phyloP scores from a whole-genome alignment of 768 basidiomycete genomes.

The Naematelia encephala region DNA sequence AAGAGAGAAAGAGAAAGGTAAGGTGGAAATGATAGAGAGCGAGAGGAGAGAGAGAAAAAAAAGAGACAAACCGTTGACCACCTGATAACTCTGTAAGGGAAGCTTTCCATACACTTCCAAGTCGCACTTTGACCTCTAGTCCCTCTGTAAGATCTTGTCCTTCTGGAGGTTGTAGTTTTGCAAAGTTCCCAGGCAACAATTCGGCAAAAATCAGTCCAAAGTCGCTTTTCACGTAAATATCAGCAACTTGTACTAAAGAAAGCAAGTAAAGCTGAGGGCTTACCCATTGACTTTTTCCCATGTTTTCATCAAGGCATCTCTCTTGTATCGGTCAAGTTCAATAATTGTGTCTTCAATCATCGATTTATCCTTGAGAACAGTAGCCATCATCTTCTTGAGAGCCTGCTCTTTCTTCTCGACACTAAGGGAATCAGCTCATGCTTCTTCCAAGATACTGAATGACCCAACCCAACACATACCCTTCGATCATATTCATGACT shows the following conservation, averaged over 20 bases:
- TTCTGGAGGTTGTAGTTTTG: slow-evolving; percentile 89
- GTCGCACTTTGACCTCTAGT: slow-evolving; percentile 91
- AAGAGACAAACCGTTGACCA: slow-evolving; percentile 73
- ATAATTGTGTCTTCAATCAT: slow-evolving; percentile 94
- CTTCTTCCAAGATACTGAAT: background rate
- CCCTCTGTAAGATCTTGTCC: slow-evolving; percentile 90
- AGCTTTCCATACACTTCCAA: slow-evolving; percentile 96
- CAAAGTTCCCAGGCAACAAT: slow-evolving; percentile 90
- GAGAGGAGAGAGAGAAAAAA: background rate
- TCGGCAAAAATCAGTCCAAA: slow-evolving; percentile 97
- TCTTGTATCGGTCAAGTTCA: slow-evolving; percentile 89
- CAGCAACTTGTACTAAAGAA: too few species aligned
- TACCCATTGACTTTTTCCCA: slow-evolving; percentile 95
- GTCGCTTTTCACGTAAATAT: too few species aligned
- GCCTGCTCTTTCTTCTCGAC: slow-evolving; percentile 88
- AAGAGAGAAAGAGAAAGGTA: background rate
- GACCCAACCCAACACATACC: slow-evolving; percentile 61
- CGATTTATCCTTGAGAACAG: slow-evolving; percentile 83
- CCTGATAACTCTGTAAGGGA: slow-evolving; percentile 95
- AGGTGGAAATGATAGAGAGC: slow-evolving; percentile 2
- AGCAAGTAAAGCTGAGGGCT: slow-evolving; percentile 40
- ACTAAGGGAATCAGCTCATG: slow-evolving; percentile 52
- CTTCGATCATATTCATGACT: slow-evolving; percentile 93
- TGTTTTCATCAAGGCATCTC: slow-evolving; percentile 85
- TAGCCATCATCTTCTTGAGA: slow-evolving; percentile 81